Evolutionary conservation across 2,329 filamentous ascomycete genomes (phyloP).

Genomic region (Colletotrichum sp.): DNA sequence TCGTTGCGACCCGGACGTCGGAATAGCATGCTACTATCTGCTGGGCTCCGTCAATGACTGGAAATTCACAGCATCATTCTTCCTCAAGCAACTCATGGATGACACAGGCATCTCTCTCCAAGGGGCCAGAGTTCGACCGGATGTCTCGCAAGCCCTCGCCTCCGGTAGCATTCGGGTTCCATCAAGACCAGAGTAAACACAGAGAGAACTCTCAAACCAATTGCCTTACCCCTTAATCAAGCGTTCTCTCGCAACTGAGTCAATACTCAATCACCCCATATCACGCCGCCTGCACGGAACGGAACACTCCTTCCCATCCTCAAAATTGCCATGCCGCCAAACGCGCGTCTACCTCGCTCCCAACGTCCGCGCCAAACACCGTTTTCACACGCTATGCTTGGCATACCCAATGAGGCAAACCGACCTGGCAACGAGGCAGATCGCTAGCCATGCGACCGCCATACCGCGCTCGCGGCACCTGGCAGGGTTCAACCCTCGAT

Average conservation of each 20-base stretch:
- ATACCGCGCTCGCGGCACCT: not conserved
- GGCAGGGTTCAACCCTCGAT: not conserved
- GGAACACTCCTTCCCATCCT: not conserved
- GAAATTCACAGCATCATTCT: fast-evolving
- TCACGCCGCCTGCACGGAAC: not conserved
- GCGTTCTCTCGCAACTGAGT: not conserved
- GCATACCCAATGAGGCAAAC: not conserved
- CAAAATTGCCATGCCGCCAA: not conserved
- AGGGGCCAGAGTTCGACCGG: not conserved
- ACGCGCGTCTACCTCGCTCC: not conserved
- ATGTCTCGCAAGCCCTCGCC: not conserved
- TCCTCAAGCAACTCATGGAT: not conserved
- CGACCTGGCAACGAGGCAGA: not conserved
- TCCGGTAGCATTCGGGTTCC: not conserved
- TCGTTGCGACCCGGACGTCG: not conserved
- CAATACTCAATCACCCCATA: not conserved
- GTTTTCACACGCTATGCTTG: not conserved
- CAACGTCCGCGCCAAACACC: not conserved
- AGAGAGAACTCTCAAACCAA: not conserved
- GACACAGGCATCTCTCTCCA: not conserved
- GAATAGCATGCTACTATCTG: not conserved
- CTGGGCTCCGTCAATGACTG: not conserved
- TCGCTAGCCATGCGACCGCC: not conserved
- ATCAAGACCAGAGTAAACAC: not conserved
- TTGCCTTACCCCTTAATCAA: not conserved